Percentiles rank a stretch among this genome's conserved stretches.
phyloP scores from a whole-genome alignment of 2,329 filamentous ascomycete genomes.

The Cyphellophora attinorum region DNA sequence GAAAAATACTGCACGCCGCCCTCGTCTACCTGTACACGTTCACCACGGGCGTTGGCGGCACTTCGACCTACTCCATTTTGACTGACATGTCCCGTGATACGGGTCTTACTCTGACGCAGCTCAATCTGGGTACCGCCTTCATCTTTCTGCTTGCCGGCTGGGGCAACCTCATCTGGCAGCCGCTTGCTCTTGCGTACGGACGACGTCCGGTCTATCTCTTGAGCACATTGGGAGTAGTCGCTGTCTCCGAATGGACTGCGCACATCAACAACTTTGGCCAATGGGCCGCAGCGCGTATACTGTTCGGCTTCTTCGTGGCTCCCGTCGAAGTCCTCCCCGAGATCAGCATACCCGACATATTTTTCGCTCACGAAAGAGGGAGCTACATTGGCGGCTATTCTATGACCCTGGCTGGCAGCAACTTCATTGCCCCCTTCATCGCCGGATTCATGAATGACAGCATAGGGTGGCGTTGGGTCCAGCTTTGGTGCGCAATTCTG shows the following conservation, averaged over 20 bases:
- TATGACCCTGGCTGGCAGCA: slow-evolving; percentile 11
- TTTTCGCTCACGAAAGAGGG: slow-evolving; percentile 19
- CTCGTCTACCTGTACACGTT: slow-evolving; percentile 27
- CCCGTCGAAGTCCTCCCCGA: slow-evolving; percentile 41
- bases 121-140: slow-evolving; percentile 39
- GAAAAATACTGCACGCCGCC: slow-evolving; percentile 24
- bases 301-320: slow-evolving; percentile 38
- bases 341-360: slow-evolving; percentile 36
- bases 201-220: slow-evolving; percentile 19
- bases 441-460: slow-evolving; percentile 14
- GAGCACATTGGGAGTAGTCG: slow-evolving; percentile 20
- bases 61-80: slow-evolving; percentile 25
- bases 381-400: slow-evolving; percentile 13
- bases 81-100: slow-evolving; percentile 31
- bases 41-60: slow-evolving; percentile 21
- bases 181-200: slow-evolving; percentile 36
- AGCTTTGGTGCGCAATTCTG: slow-evolving; percentile 9
- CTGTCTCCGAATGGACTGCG: slow-evolving; percentile 35
- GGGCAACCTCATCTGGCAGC: slow-evolving; percentile 38
- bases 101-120: slow-evolving; percentile 29
- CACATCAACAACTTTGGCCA: slow-evolving; percentile 34
- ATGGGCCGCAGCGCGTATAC: slow-evolving; percentile 38
- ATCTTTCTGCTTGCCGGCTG: slow-evolving; percentile 33
- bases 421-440: slow-evolving; percentile 27
- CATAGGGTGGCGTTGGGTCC: slow-evolving; percentile 14